phyloP scores from a whole-genome alignment of 306 rosid genomes.

The Trichosanthes truncata region DNA sequence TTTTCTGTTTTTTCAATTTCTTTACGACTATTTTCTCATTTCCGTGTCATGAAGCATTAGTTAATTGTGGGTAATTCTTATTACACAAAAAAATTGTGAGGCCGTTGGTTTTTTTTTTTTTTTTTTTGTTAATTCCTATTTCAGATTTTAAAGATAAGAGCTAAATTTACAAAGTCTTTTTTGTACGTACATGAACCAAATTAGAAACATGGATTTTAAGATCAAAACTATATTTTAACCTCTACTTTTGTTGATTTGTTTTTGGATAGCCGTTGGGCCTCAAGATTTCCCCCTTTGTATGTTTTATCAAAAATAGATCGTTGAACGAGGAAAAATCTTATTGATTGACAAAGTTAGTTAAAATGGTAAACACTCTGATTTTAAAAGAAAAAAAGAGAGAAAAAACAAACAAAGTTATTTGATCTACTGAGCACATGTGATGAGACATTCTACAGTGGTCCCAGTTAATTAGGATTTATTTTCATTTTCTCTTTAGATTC shows the following conservation, averaged over 20 bases:
- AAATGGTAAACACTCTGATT: background rate
- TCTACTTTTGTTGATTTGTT: background rate
- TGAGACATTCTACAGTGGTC: background rate
- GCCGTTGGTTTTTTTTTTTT: too few species aligned
- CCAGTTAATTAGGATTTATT: background rate
- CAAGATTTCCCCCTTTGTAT: background rate
- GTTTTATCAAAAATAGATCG: background rate
- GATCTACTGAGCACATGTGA: background rate
- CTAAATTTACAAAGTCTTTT: too few species aligned
- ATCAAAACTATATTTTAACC: background rate
- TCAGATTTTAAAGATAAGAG: background rate
- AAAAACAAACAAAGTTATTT: background rate
- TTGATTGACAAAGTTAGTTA: background rate
- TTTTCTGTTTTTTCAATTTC: background rate
- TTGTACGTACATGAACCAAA: background rate
- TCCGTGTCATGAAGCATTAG: background rate
- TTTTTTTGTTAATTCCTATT: too few species aligned
- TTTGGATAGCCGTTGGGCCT: background rate
- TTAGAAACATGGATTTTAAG: background rate
- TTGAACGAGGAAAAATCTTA: background rate
- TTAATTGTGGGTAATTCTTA: too few species aligned
- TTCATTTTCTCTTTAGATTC: background rate
- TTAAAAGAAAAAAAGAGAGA: background rate
- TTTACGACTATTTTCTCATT: background rate
- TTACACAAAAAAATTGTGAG: background rate